phyloP scores from a whole-genome alignment of 2,329 filamentous ascomycete species.

The Dothideomycetes sp. region DNA sequence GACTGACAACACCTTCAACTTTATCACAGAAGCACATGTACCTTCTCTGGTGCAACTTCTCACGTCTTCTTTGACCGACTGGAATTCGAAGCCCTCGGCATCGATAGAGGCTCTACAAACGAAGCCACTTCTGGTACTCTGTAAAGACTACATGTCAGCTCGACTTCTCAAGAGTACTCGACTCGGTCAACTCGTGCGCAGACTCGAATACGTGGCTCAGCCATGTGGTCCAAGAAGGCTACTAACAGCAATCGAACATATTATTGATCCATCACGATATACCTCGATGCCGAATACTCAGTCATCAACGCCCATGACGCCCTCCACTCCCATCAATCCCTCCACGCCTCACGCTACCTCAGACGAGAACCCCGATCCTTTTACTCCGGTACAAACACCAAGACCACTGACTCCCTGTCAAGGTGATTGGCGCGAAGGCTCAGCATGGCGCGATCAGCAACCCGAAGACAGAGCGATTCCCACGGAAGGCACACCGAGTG shows the following conservation, averaged over 20 bases:
- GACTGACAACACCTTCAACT: neutral
- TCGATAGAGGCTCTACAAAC: neutral
- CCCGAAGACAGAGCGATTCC: too few relatives aligned
- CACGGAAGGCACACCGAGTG: too few relatives aligned
- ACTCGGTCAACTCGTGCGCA: constrained; percentile 1
- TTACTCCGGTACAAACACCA: neutral
- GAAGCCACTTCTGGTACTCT: constrained; percentile 10
- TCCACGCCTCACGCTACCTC: constrained; percentile 1
- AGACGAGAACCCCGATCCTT: neutral
- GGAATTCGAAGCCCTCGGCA: neutral
- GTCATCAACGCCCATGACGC: constrained; percentile 4
- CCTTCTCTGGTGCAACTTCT: neutral
- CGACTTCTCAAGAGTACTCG: neutral
- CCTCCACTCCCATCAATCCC: too few relatives aligned
- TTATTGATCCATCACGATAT: neutral
- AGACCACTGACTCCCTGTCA: constrained; percentile 19
- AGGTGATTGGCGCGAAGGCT: constrained; percentile 23
- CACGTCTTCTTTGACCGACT: neutral
- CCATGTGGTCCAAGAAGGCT: constrained; percentile 13
- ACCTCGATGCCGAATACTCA: neutral
- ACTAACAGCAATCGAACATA: neutral
- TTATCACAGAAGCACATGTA: neutral
- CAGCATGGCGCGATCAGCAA: too few relatives aligned
- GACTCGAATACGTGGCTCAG: constrained; percentile 12
- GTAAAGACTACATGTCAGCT: constrained; percentile 5